Evolutionary conservation across 768 basidiomycete genomes (phyloP).

Genomic region (Naematelia aurantialba): DNA sequence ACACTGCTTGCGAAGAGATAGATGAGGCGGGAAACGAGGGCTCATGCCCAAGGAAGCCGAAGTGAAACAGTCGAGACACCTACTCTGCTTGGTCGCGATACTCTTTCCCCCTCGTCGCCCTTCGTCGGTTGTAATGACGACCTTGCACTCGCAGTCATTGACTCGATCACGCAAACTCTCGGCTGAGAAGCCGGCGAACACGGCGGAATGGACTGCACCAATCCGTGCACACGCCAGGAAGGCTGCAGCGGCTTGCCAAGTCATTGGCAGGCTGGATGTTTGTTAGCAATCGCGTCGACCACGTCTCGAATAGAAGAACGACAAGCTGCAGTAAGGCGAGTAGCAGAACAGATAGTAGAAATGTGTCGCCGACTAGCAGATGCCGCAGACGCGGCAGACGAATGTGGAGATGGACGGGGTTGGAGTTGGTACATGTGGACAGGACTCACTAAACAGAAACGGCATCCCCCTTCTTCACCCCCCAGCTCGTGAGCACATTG

Average conservation of each 20-base stretch:
- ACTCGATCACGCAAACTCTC: slow-evolving; percentile 91
- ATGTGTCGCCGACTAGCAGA: too few relatives aligned
- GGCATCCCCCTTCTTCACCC: slow-evolving; percentile 85
- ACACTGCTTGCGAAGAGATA: too few relatives aligned
- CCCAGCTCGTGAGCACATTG: slow-evolving; percentile 83
- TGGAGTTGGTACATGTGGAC: not conserved
- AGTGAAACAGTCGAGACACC: too few relatives aligned
- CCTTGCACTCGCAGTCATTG: slow-evolving; percentile 78
- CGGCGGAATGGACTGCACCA: slow-evolving; percentile 92
- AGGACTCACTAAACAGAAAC: slow-evolving; percentile 46
- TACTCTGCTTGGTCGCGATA: slow-evolving; percentile 61
- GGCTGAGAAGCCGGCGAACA: slow-evolving; percentile 95
- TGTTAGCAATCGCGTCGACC: not conserved
- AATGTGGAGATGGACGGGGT: too few relatives aligned
- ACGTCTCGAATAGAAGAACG: not conserved
- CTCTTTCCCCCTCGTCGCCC: slow-evolving; percentile 89
- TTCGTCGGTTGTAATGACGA: slow-evolving; percentile 95
- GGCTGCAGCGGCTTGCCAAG: slow-evolving; percentile 80
- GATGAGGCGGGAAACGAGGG: too few relatives aligned
- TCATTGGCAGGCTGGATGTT: slow-evolving; percentile 45
- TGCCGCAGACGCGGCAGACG: too few relatives aligned
- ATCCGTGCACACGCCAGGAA: slow-evolving; percentile 98
- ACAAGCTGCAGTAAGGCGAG: not conserved
- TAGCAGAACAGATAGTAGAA: too few relatives aligned
- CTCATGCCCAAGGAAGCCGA: too few relatives aligned